phyloP scores from a whole-genome alignment of 805 yeast genomes.

The Nakazawaea siamensis region DNA sequence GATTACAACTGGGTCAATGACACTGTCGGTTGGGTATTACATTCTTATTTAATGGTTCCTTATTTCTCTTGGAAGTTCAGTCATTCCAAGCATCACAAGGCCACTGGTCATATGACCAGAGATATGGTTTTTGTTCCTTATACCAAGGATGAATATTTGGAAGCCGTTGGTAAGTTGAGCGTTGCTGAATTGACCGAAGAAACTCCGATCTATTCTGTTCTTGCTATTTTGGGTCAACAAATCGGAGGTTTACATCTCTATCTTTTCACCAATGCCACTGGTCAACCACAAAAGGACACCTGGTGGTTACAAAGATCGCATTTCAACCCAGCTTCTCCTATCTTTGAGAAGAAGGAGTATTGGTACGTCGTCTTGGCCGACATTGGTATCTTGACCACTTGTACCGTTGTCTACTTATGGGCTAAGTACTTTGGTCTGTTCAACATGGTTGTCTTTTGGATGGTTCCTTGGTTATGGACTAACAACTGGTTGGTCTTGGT shows the following conservation, averaged over 20 bases:
- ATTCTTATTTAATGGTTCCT: slow-evolving; percentile 73
- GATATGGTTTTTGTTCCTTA: slow-evolving; percentile 84
- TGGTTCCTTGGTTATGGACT: slow-evolving; percentile 49
- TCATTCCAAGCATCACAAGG: slow-evolving; percentile 86
- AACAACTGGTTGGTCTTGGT: slow-evolving; percentile 62
- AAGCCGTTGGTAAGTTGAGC: slow-evolving; percentile 22
- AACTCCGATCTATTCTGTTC: slow-evolving; percentile 41
- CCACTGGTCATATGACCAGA: slow-evolving; percentile 74
- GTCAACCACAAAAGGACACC: slow-evolving; percentile 39
- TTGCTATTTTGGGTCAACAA: slow-evolving; percentile 42
- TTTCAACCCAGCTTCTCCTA: slow-evolving; percentile 45
- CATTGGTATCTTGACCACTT: slow-evolving; percentile 40
- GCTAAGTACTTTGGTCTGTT: slow-evolving; percentile 36
- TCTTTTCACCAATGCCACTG: slow-evolving; percentile 46
- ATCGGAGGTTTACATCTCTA: slow-evolving; percentile 46
- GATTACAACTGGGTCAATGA: slow-evolving; percentile 69
- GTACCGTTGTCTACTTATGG: slow-evolving; percentile 44
- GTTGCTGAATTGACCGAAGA: slow-evolving; percentile 44
- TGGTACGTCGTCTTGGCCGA: slow-evolving; percentile 50
- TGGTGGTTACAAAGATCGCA: slow-evolving; percentile 38
- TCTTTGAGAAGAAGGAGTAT: slow-evolving; percentile 45
- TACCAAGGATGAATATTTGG: slow-evolving; percentile 48
- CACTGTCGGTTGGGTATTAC: slow-evolving; percentile 75
- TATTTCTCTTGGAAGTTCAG: slow-evolving; percentile 82
- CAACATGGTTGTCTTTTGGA: slow-evolving; percentile 47